Percentiles rank a stretch among this genome's conserved stretches.
Conservation (phyloP, 371 early-diverging fungal species). For the Encephalitozoon romaleae region DNA sequence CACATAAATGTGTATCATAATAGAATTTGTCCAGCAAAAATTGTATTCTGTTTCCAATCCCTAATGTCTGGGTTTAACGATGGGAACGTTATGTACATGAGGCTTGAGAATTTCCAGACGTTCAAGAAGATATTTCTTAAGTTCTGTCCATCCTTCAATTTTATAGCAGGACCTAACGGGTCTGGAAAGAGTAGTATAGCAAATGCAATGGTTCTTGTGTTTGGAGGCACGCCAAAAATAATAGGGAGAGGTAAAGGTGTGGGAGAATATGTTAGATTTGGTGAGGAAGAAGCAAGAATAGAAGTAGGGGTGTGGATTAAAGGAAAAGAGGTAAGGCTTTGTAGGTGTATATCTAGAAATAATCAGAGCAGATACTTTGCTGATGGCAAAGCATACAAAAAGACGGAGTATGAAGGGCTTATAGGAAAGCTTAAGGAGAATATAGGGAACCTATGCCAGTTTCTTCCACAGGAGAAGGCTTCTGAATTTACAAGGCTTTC, state of each 20-base stretch:
- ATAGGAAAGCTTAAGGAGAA: slow-evolving; percentile 42
- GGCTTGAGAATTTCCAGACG: slow-evolving; percentile 58
- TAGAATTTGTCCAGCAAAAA: background rate
- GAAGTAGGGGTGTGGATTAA: slow-evolving; percentile 16
- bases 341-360: slow-evolving; percentile 27
- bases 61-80: slow-evolving; percentile 23
- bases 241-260: slow-evolving; percentile 55
- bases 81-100: slow-evolving; percentile 49
- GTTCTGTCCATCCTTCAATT: slow-evolving; percentile 57
- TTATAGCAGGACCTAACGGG: slow-evolving; percentile 65
- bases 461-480: slow-evolving; percentile 61
- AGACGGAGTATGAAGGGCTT: slow-evolving; percentile 35
- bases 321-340: slow-evolving; percentile 2
- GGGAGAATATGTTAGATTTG: slow-evolving; percentile 57
- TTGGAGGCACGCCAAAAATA: slow-evolving; percentile 75
- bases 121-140: slow-evolving; percentile 46
- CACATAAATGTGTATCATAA: too few species aligned
- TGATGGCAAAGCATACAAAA: slow-evolving; percentile 29
- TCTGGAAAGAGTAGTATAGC: slow-evolving; percentile 94
- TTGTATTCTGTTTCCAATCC: background rate
- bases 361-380: slow-evolving; percentile 44
- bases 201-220: slow-evolving; percentile 84
- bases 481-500: slow-evolving; percentile 56
- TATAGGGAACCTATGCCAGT: slow-evolving; percentile 56
- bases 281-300: slow-evolving; percentile 35